Percentiles rank a stretch among this genome's conserved stretches.
phyloP scores from a whole-genome alignment of 352 stramenopile species.

The Phytophthora sansomeana region DNA sequence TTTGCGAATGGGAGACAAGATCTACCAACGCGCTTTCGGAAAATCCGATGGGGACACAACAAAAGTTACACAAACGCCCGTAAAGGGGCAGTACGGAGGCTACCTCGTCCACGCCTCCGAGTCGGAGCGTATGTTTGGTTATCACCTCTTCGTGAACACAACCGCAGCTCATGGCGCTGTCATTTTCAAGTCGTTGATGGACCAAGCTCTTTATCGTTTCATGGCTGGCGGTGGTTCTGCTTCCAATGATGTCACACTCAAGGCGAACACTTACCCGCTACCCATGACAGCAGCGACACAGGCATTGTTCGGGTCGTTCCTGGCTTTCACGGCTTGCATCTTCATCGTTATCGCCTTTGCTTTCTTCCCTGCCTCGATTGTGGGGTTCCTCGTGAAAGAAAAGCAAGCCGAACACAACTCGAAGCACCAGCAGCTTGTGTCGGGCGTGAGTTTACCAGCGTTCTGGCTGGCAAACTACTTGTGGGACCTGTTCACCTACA shows the following conservation, averaged over 20 bases:
- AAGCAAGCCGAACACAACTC: conserved; percentile 89
- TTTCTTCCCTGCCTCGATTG: conserved; percentile 92
- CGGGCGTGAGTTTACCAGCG: conserved; percentile 89
- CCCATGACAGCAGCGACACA: conserved; percentile 54
- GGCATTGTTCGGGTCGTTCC: conserved; percentile 53
- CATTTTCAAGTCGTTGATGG: conserved; percentile 65
- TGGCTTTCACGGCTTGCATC: conserved; percentile 78
- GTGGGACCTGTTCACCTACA: conserved; percentile 93
- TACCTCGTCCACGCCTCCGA: conserved; percentile 46
- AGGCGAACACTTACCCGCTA: conserved; percentile 58
- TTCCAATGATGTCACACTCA: conserved; percentile 40
- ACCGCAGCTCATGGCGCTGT: conserved; percentile 49
- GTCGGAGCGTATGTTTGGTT: conserved; percentile 48
- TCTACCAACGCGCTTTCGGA: conserved; percentile 46
- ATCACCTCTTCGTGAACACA: conserved; percentile 65
- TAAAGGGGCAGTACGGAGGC: conserved; percentile 47
- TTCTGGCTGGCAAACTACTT: conserved; percentile 97
- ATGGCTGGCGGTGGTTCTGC: conserved; percentile 58
- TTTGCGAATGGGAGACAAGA: conserved; percentile 44
- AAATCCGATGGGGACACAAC: conserved; percentile 72
- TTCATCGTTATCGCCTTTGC: conserved; percentile 92
- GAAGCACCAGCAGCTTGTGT: conserved; percentile 97
- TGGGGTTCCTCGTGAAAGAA: conserved; percentile 96
- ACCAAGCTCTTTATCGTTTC: conserved; percentile 59
- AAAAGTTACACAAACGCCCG: conserved; percentile 58